A percentile compares a stretch with the other conserved stretches of the same genome.
These are phyloP conservation scores for Lactarius akahatsu DNA, from an alignment of 768 basidiomycete species.

Conservation along the genomic window DNA sequence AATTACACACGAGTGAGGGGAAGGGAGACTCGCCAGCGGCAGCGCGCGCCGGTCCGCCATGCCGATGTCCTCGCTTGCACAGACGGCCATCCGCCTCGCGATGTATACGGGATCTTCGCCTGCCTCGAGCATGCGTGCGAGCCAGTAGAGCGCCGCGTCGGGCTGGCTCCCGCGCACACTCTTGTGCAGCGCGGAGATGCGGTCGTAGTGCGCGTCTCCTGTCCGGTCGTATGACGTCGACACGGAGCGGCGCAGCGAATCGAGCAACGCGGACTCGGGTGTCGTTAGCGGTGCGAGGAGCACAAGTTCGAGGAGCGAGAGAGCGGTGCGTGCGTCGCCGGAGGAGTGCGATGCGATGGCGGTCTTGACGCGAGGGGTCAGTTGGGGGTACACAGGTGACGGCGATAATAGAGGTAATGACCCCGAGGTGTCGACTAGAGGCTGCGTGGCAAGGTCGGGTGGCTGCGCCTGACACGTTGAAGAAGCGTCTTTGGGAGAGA, in stretches of 20 bases:
- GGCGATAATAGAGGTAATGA: background rate
- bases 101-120: conserved; percentile 83
- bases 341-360: conserved; percentile 53
- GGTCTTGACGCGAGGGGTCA: conserved; percentile 48
- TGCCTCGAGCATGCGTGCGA: conserved; percentile 76
- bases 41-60: conserved; percentile 76
- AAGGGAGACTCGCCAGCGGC: conserved; percentile 55
- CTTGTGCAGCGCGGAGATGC: conserved; percentile 86
- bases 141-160: conserved; percentile 83
- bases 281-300: conserved; percentile 44
- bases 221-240: conserved; percentile 70
- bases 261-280: conserved; percentile 51
- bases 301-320: conserved; percentile 74
- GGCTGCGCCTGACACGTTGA: background rate
- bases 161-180: conserved; percentile 74
- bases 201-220: conserved; percentile 75
- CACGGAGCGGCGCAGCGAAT: conserved; percentile 59
- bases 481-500: conserved; percentile 9
- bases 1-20: background rate
- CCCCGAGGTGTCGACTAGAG: conserved; percentile 10
- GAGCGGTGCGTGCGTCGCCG: conserved; percentile 76
- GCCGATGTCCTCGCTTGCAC: conserved; percentile 86
- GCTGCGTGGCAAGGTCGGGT: conserved; percentile 17
- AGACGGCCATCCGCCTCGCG: conserved; percentile 69
- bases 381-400: conserved; percentile 37